Percentiles rank a stretch among this genome's conserved stretches.
Evolutionary conservation across 495 filamentous ascomycete genomes (phyloP).

Genomic region (Hypoxylon trugodes): DNA sequence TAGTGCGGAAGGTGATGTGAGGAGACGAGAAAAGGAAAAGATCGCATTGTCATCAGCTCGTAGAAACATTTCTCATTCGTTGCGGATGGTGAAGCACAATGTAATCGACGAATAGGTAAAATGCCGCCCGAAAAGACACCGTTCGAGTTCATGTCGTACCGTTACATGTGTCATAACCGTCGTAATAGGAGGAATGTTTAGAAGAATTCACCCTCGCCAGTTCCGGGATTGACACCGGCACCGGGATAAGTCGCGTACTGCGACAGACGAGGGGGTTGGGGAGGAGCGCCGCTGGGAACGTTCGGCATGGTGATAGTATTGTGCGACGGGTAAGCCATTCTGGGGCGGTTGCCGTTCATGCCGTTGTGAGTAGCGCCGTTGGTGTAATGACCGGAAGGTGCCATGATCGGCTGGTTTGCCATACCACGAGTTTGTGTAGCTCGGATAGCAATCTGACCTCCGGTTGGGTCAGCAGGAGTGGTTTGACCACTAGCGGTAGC

Average conservation of each 20-base stretch:
- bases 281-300: slow-evolving; percentile 22
- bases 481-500: slow-evolving; percentile 42
- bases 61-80: slow-evolving; percentile 44
- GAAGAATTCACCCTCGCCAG: slow-evolving; percentile 42
- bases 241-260: slow-evolving; percentile 37
- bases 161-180: slow-evolving; percentile 38
- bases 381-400: slow-evolving; percentile 31
- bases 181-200: slow-evolving; percentile 27
- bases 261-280: slow-evolving; percentile 38
- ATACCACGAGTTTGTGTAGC: slow-evolving; percentile 45
- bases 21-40: slow-evolving; percentile 30
- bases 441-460: slow-evolving; percentile 52
- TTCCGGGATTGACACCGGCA: slow-evolving; percentile 28
- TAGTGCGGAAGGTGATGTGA: slow-evolving; percentile 24
- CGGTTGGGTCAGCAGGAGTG: slow-evolving; percentile 50
- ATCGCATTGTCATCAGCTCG: slow-evolving; percentile 42
- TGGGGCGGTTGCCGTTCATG: slow-evolving; percentile 36
- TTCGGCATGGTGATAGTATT: slow-evolving; percentile 37
- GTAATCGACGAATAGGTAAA: slow-evolving; percentile 32
- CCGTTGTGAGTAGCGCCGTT: slow-evolving; percentile 33
- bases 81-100: slow-evolving; percentile 25
- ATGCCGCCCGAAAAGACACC: slow-evolving; percentile 31
- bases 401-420: slow-evolving; percentile 43
- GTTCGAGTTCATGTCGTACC: slow-evolving; percentile 46
- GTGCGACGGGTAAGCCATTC: slow-evolving; percentile 41